Evolutionary conservation across 2,329 filamentous ascomycete species (phyloP), one percentile per base, ranked within the genome.

Genomic region (Neopestalotiopsis sp.): DNA sequence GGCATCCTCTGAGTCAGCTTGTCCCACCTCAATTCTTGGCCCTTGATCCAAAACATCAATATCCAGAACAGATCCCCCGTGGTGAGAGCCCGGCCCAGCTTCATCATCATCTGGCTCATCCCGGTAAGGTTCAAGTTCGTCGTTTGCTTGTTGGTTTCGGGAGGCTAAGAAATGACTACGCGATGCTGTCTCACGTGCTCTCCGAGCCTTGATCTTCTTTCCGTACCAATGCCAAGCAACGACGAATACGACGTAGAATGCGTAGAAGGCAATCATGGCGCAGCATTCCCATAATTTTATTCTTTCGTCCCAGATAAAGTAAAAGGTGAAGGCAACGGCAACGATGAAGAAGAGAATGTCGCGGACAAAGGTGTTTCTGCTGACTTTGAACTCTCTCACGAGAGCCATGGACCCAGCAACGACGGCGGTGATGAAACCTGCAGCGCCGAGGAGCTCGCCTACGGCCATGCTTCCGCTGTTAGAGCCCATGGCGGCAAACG

Each of bases 391-490:
- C 67, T 97, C 96, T 72, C 94, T 89, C n/a, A 98, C 95, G 67
- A 99, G 82, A 14, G 95, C 96, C 96, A 99, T 99, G 68, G 94
- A 97, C 17, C 96, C 96, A 4, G 95, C 94, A 42, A 99, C 96
- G 20, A 99, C 95, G 1, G 95, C 93, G 1, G 95, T 97, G 79
- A 99, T 99, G 82, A 99, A 99, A 71, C 94, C 91, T 42, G 96
- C 96, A 12, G 96, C 96, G 42, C 96, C 96, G 66, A 99, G 94
- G 65, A 99, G 86, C 82, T 99, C 96, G 60, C 96, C 96, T 56
- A 99, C 90, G 1, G 96, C 96, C 85, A 99, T 89, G 83, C 95
- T 97, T n/a, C 95, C 95, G 78, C 95, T 98, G 77, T 98, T 94
- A 30, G 95, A 97, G 76, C 91, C 91, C 94, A 99, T 98, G 74